Conservation (phyloP, 768 basidiomycete species). For the Exsudoporus frostii region DNA sequence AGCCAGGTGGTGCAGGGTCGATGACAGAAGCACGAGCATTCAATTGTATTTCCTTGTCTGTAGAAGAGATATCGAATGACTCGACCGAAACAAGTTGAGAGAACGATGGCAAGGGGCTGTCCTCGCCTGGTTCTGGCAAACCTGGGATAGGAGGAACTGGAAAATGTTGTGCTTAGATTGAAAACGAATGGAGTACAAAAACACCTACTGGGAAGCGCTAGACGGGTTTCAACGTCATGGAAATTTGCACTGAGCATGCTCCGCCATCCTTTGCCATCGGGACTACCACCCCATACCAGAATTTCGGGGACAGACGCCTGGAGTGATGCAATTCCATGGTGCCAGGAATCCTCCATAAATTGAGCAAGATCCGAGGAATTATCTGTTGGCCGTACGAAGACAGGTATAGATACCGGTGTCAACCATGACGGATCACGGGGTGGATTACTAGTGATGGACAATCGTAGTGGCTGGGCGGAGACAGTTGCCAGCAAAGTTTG, state of each 20-base stretch:
- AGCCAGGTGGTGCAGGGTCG: constrained; percentile 50
- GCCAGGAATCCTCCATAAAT: constrained; percentile 62
- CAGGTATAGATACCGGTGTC: constrained; percentile 46
- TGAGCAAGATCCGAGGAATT: constrained; percentile 45
- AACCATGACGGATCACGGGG: constrained; percentile 53
- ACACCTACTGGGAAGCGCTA: constrained; percentile 55
- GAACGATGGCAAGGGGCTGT: constrained; percentile 51
- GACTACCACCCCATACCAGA: constrained; percentile 49
- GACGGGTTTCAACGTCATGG: constrained; percentile 41
- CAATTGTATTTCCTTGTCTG: constrained; percentile 37
- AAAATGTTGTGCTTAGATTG: constrained; percentile 7
- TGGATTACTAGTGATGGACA: constrained; percentile 46
- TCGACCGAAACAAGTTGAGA: constrained; percentile 58
- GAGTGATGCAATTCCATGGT: constrained; percentile 45
- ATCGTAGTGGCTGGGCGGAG: constrained; percentile 45
- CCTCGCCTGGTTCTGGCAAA: constrained; percentile 55
- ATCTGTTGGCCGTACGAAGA: constrained; percentile 52
- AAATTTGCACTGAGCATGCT: constrained; percentile 37
- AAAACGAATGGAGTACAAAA: not conserved
- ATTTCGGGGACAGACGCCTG: constrained; percentile 42
- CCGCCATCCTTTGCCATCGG: constrained; percentile 46
- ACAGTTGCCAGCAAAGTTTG: constrained; percentile 44
- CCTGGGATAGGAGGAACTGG: constrained; percentile 66
- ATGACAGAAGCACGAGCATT: constrained; percentile 54
- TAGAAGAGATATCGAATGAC: constrained; percentile 48